Evolutionary conservation across 768 basidiomycete genomes (phyloP), one percentile per base, ranked within the genome.

Genomic region (Kwoniella newhampshirensis): DNA sequence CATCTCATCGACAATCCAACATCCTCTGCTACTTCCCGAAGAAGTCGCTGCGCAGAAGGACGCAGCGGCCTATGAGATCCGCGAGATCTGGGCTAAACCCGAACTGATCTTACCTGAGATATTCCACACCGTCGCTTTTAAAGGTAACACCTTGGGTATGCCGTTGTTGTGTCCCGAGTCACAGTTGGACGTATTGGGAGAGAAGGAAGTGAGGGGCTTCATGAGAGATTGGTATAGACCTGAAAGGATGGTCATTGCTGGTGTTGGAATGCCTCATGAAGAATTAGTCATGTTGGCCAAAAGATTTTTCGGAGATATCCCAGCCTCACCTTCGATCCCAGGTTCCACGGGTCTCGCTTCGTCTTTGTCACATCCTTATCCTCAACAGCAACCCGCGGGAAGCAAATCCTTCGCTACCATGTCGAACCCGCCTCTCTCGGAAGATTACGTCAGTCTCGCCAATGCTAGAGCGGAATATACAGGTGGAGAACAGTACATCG

Each of bases 221-320:
- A 85, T 88, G 80, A 78, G 79, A 52, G 83, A 86, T 37, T 96
- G 91, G 92, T 97, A 91, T 75, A 80, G 84, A 47, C 94, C 96
- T 0, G 94, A 97, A 71, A 80, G 89, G 51, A 96, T 99, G 84
- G 93, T 98, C 37, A 82, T 98, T 54, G 91, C 94, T 4, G 93
- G 91, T 11, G 87, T 90, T 0, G 96, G 96, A 9, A 87, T 99
- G 83, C 83, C 81, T 9, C 96, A 98, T 70, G 85, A 89, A 63
- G 82, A 91, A 60, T 82, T 99, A 18, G 89, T 97, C 21, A 87
- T 91, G 62, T 80, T 96, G 47, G 83, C 84, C 0, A 85, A 93
- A 75, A 86, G 87, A 75, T 82, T 88, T 71, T 96, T 98, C 64
- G 87, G 89, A 11, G 82, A 83, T 4, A 79, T 80, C 78, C 45